Conservation (phyloP, 768 basidiomycete species). For the Cytidiella melzeri region DNA sequence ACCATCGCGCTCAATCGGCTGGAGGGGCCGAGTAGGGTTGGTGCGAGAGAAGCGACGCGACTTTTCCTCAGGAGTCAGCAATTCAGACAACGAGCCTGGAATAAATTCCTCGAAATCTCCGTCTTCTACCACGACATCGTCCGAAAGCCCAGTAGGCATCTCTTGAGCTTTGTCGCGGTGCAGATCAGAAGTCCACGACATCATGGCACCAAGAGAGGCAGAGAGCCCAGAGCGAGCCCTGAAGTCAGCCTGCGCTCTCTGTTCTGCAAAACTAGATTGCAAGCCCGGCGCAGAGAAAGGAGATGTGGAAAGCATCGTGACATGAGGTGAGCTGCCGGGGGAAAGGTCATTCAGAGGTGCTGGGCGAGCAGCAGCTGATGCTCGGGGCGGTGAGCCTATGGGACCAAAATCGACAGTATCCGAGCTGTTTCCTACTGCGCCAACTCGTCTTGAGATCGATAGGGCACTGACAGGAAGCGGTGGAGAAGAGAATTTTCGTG, state of each 20-base stretch:
- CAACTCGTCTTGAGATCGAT: conserved; percentile 37
- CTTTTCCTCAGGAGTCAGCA: conserved; percentile 85
- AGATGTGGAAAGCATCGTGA: conserved; percentile 44
- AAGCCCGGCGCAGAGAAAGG: conserved; percentile 75
- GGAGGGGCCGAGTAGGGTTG: conserved; percentile 35
- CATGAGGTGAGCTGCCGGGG: conserved; percentile 53
- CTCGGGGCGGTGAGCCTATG: background rate
- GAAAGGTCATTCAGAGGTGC: conserved; percentile 36
- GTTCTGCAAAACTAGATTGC: conserved; percentile 44
- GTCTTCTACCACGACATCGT: conserved; percentile 48
- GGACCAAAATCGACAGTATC: background rate
- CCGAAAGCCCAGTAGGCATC: conserved; percentile 11
- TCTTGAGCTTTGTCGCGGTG: background rate
- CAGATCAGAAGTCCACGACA: conserved; percentile 9
- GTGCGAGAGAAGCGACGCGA: conserved; percentile 76
- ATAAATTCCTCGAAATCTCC: conserved; percentile 86
- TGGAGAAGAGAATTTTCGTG: conserved; percentile 23
- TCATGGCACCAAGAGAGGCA: conserved; percentile 57
- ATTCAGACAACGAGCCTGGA: conserved; percentile 81
- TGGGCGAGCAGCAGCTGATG: conserved; percentile 7
- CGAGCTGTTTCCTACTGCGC: background rate
- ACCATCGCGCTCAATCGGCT: conserved; percentile 15
- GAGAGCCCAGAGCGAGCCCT: conserved; percentile 47
- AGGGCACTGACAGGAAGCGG: conserved; percentile 48
- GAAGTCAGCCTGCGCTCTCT: conserved; percentile 26